A percentile compares a stretch with the other conserved stretches of the same genome.
Evolutionary conservation across 1,284 basidiomycete genomes (phyloP).

Genomic region (Pseudozyma sp.): DNA sequence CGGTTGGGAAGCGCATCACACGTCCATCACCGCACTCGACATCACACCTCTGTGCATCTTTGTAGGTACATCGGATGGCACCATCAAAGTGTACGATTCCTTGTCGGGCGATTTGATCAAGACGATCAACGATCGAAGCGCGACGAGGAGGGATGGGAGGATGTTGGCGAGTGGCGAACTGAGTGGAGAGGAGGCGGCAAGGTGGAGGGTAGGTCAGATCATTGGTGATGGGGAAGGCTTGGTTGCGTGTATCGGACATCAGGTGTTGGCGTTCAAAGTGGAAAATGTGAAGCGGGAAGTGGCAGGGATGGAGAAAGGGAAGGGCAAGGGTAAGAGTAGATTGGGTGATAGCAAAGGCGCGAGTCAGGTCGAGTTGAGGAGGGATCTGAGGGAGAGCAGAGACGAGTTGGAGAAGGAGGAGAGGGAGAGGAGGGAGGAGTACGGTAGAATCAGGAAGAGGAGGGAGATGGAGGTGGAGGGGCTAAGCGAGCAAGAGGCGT

Average conservation of each 20-base stretch:
- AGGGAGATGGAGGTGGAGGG: slow-evolving; percentile 74
- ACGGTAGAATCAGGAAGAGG: slow-evolving; percentile 69
- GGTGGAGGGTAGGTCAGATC: slow-evolving; percentile 75
- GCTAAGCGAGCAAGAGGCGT: slow-evolving; percentile 79
- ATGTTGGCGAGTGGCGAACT: slow-evolving; percentile 73
- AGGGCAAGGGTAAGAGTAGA: not conserved
- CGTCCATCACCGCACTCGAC: slow-evolving; percentile 58
- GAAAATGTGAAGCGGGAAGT: slow-evolving; percentile 69
- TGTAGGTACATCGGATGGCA: slow-evolving; percentile 72
- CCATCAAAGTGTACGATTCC: slow-evolving; percentile 77
- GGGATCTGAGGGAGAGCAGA: slow-evolving; percentile 58
- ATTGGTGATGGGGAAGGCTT: slow-evolving; percentile 76
- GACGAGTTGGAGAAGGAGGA: slow-evolving; percentile 73
- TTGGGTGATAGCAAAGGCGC: slow-evolving; percentile 48
- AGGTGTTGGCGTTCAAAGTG: slow-evolving; percentile 78
- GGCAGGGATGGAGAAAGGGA: too few relatives aligned
- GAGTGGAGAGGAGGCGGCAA: slow-evolving; percentile 69
- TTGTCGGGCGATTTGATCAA: slow-evolving; percentile 72
- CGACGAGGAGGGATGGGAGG: slow-evolving; percentile 71
- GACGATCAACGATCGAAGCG: slow-evolving; percentile 65
- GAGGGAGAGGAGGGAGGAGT: slow-evolving; percentile 76
- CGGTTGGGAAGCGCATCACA: slow-evolving; percentile 53
- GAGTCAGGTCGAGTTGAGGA: slow-evolving; percentile 53
- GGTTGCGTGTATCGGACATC: slow-evolving; percentile 76
- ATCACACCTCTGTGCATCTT: slow-evolving; percentile 49